These are phyloP conservation scores for Fusarium odoratissimum DNA, from an alignment of 2,329 filamentous ascomycete genomes.

Conservation along the genomic window DNA sequence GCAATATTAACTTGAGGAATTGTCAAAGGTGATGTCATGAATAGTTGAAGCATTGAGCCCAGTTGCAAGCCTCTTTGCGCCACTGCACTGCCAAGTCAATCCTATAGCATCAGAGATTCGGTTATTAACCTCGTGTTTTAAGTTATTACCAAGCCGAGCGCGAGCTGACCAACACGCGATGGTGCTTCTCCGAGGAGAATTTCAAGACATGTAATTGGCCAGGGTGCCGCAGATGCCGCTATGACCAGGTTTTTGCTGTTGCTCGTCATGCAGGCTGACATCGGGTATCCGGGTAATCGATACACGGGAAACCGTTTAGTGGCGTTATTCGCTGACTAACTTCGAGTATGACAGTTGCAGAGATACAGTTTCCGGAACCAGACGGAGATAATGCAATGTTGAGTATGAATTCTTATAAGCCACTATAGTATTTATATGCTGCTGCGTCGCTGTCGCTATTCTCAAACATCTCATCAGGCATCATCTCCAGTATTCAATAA, in stretches of 20 bases:
- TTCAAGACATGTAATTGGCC: not conserved
- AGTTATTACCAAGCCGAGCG: not conserved
- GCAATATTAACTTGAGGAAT: no score
- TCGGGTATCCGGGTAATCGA: not conserved
- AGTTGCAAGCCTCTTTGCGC: not conserved
- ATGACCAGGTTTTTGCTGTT: no score
- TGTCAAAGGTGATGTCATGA: no score
- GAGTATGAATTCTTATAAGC: rapidly evolving
- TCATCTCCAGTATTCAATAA: not conserved
- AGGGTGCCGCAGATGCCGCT: no score
- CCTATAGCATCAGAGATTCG: rapidly evolving
- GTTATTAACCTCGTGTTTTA: not conserved
- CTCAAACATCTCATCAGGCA: rapidly evolving
- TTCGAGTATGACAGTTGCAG: rapidly evolving
- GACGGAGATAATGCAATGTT: rapidly evolving
- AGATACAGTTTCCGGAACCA: not conserved
- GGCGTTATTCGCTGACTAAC: not conserved
- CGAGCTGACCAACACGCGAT: not conserved
- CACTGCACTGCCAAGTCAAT: not conserved
- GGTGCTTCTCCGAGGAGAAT: not conserved
- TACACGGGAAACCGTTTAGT: not conserved
- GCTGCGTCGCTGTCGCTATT: rapidly evolving
- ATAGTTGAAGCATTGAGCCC: no score
- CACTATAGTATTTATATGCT: rapidly evolving
- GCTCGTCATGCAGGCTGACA: not conserved